phyloP scores from a whole-genome alignment of 495 filamentous ascomycete genomes.

The Bacidia gigantensis region DNA sequence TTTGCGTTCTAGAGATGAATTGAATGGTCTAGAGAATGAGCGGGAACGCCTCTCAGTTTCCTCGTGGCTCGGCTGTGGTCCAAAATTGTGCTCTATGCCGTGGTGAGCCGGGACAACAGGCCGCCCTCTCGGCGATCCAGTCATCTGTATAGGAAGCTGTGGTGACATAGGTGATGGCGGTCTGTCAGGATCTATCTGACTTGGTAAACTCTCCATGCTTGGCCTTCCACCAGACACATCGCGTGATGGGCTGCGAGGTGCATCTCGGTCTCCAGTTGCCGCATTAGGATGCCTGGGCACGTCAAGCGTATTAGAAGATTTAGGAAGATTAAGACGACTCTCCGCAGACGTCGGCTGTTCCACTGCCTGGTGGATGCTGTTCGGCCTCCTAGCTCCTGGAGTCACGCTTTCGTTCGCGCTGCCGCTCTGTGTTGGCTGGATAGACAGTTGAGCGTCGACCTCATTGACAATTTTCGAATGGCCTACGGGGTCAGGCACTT shows the following conservation, averaged over 20 bases:
- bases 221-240: slow-evolving; percentile 9
- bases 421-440: no score
- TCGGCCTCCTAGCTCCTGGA: no score
- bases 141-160: slow-evolving; percentile 12
- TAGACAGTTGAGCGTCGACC: no score
- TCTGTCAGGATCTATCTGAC: slow-evolving; percentile 5
- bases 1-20: slow-evolving; percentile 10
- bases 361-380: no score
- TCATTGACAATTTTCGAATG: no score
- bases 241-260: background rate
- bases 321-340: background rate
- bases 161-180: slow-evolving; percentile 18
- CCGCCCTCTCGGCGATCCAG: slow-evolving; percentile 14
- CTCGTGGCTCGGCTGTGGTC: slow-evolving; percentile 14
- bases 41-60: slow-evolving; percentile 17
- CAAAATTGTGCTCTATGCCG: slow-evolving; percentile 18
- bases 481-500: no score
- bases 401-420: no score
- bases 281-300: background rate
- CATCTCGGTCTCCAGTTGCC: background rate
- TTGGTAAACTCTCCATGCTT: slow-evolving; percentile 12
- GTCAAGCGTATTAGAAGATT: background rate
- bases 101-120: slow-evolving; percentile 19
- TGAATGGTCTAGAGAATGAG: slow-evolving; percentile 19
- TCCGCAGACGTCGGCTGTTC: no score